phyloP scores from a whole-genome alignment of 495 filamentous ascomycete species.

The Pseudotulostoma volvatum region DNA sequence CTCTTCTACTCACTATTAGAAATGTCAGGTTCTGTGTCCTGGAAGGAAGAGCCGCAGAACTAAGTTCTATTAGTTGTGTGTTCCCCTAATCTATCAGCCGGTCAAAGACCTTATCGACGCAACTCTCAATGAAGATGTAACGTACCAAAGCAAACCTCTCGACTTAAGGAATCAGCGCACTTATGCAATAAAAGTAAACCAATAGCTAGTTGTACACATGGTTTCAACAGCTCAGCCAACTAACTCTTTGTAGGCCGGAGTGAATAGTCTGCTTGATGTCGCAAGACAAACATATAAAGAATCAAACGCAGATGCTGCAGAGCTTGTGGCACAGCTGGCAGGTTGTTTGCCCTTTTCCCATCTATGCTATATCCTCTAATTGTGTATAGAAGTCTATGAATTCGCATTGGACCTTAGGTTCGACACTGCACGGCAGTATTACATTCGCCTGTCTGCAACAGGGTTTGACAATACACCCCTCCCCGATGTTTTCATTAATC shows the following conservation, averaged over 20 bases:
- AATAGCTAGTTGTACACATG: not conserved
- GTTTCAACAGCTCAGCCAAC: conserved; percentile 1
- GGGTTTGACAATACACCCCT: conserved; percentile 47
- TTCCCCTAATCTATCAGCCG: conserved; percentile 37
- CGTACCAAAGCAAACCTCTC: conserved; percentile 61
- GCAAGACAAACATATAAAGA: conserved; percentile 79
- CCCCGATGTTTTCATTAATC: conserved; percentile 63
- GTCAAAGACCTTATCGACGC: conserved; percentile 48
- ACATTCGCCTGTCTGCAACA: conserved; percentile 46
- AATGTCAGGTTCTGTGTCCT: conserved; percentile 23
- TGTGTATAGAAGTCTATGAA: conserved; percentile 35
- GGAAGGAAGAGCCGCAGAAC: not conserved
- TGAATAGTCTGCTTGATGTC: conserved; percentile 76
- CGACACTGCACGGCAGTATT: conserved; percentile 65
- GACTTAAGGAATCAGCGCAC: conserved; percentile 84
- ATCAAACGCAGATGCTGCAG: conserved; percentile 55
- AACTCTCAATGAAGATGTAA: conserved; percentile 67
- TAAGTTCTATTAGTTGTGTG: conserved; percentile 36
- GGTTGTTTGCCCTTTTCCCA: conserved; percentile 19
- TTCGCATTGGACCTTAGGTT: conserved; percentile 52
- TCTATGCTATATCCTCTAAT: conserved; percentile 10
- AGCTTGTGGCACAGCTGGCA: conserved; percentile 49
- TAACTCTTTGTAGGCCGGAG: conserved; percentile 43
- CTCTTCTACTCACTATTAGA: conserved; percentile 47
- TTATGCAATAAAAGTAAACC: conserved; percentile 68